Percentiles rank a stretch among this genome's conserved stretches.
Evolutionary conservation across 441 rosid species (phyloP).

Genomic region (Gossypium schwendimanii): DNA sequence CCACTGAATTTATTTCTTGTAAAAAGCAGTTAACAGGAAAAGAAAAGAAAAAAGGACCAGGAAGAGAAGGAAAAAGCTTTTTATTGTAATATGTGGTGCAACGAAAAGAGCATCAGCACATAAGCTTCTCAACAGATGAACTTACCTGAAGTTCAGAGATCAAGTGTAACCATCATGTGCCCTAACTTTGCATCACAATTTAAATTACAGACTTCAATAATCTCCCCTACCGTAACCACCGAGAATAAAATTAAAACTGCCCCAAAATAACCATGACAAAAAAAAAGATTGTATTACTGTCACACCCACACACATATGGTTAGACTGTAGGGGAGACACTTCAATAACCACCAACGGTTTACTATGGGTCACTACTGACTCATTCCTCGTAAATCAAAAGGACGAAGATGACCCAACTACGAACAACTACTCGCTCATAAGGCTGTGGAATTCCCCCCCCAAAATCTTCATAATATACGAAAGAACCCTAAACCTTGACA

Average conservation of each 20-base stretch:
- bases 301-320: too few species aligned
- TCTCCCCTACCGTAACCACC: not conserved
- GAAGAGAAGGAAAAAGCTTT: not conserved
- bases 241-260: not conserved
- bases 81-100: conserved; percentile 18
- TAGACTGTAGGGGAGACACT: too few species aligned
- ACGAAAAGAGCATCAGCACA: conserved; percentile 51
- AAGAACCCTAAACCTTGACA: not conserved
- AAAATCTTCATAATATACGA: not conserved
- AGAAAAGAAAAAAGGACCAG: not conserved
- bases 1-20: not conserved
- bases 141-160: conserved; percentile 93
- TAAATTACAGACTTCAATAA: not conserved
- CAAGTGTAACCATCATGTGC: conserved; percentile 87
- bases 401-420: not conserved
- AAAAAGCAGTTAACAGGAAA: not conserved
- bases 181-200: conserved; percentile 10
- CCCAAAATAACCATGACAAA: not conserved
- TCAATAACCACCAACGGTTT: too few species aligned
- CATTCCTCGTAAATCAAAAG: not conserved
- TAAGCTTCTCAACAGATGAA: conserved; percentile 51
- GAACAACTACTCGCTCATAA: not conserved
- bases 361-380: not conserved
- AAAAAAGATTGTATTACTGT: too few species aligned
- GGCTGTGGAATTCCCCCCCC: too few species aligned